Evolutionary conservation across 495 filamentous ascomycete genomes (phyloP).

Genomic region (Rostrohypoxylon terebratum): DNA sequence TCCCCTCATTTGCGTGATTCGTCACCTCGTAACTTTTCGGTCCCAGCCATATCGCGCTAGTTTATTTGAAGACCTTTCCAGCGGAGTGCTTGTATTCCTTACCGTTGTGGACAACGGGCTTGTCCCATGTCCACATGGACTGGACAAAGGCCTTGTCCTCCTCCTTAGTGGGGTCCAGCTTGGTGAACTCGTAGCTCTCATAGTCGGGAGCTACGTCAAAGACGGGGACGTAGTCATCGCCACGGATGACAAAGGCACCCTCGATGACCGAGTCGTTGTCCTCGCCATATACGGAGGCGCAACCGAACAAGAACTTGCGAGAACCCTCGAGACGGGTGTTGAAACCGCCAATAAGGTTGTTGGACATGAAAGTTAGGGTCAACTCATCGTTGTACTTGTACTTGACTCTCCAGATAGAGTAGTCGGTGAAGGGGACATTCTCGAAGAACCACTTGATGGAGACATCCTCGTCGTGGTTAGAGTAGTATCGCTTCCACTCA

Average conservation of each 20-base stretch:
- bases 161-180: slow-evolving; percentile 87
- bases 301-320: slow-evolving; percentile 98
- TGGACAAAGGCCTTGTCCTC: slow-evolving; percentile 88
- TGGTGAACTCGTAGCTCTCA: slow-evolving; percentile 95
- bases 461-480: slow-evolving; percentile 89
- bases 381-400: slow-evolving; percentile 99
- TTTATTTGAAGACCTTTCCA: slow-evolving; percentile 99
- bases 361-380: slow-evolving; percentile 96
- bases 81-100: slow-evolving; percentile 78
- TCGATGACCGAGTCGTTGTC: slow-evolving; percentile 88
- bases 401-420: slow-evolving; percentile 89
- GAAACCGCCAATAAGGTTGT: slow-evolving; percentile 97
- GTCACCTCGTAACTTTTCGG: slow-evolving; percentile 46
- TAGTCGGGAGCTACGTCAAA: slow-evolving; percentile 97
- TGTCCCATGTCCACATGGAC: slow-evolving; percentile 88
- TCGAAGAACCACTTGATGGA: slow-evolving; percentile 99
- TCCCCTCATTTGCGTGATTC: slow-evolving; percentile 43
- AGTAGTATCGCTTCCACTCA: slow-evolving; percentile 99
- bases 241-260: slow-evolving; percentile 94
- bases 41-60: slow-evolving; percentile 25
- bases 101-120: slow-evolving; percentile 78
- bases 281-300: slow-evolving; percentile 85
- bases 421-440: slow-evolving; percentile 90
- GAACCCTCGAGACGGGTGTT: slow-evolving; percentile 96
- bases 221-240: slow-evolving; percentile 84